Percentiles rank a stretch among this genome's conserved stretches.
phyloP scores from a whole-genome alignment of 129 eudicot species.

The Ambrosia trifida region DNA sequence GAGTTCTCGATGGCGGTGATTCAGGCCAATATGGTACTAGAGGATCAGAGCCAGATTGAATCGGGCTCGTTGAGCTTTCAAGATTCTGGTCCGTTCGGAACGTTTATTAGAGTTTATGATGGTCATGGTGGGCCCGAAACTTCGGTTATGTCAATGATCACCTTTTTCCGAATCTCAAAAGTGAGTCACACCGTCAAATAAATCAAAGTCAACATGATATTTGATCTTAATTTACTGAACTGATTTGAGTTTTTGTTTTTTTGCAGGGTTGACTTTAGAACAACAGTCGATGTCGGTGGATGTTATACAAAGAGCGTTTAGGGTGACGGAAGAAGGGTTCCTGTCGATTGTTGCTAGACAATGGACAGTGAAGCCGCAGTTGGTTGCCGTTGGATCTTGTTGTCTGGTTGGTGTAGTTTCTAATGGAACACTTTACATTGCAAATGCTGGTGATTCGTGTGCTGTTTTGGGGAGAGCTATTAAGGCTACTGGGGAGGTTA shows the following conservation, averaged over 20 bases:
- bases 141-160: conserved; percentile 60
- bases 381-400: too few relatives aligned
- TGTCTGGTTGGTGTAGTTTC: too few relatives aligned
- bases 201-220: neutral
- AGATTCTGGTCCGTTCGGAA: conserved; percentile 69
- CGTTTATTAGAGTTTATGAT: too few relatives aligned
- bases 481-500: too few relatives aligned
- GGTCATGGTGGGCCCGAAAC: too few relatives aligned
- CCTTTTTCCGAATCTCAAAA: conserved; percentile 64
- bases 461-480: too few relatives aligned
- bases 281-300: conserved; percentile 62
- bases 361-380: conserved; percentile 64
- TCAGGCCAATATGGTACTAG: too few relatives aligned
- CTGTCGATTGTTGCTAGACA: conserved; percentile 58
- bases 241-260: neutral
- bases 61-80: conserved; percentile 32
- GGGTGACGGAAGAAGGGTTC: conserved; percentile 73
- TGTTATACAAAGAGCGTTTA: conserved; percentile 60
- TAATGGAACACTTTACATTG: too few relatives aligned
- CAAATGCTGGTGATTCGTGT: too few relatives aligned
- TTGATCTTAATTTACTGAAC: neutral
- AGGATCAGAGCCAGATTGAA: too few relatives aligned
- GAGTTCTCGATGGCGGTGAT: too few relatives aligned
- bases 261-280: conserved; percentile 60
- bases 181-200: conserved; percentile 45